These are phyloP conservation scores for Saussurea involucrata DNA, from an alignment of 129 eudicot species.

Conservation along the genomic window DNA sequence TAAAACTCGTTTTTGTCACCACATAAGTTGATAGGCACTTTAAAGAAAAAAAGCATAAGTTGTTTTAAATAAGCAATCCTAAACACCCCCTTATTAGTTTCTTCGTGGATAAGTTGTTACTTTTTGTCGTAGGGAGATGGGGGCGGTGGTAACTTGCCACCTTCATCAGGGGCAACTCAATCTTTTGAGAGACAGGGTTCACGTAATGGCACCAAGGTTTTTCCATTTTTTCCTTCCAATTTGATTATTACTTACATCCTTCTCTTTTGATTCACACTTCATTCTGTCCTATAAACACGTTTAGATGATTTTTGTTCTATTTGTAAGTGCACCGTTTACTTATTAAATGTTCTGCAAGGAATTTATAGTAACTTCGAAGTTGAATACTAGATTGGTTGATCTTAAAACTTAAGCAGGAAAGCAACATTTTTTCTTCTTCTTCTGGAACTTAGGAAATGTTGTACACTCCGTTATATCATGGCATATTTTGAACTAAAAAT, in stretches of 20 bases:
- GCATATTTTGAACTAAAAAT: not conserved
- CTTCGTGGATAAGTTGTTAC: not conserved
- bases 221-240: not conserved
- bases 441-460: not conserved
- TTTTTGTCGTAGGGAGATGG: conserved; percentile 32
- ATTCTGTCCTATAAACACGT: not conserved
- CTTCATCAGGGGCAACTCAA: conserved; percentile 28
- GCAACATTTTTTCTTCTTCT: not conserved
- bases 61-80: too few species aligned
- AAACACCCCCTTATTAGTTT: too few species aligned
- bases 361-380: not conserved
- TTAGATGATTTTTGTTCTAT: not conserved
- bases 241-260: not conserved
- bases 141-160: conserved; percentile 33
- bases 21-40: too few species aligned
- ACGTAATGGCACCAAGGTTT: conserved; percentile 49
- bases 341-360: not conserved
- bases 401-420: not conserved
- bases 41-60: too few species aligned
- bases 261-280: not conserved
- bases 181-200: conserved; percentile 31
- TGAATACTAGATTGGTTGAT: not conserved
- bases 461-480: not conserved
- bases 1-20: too few species aligned
- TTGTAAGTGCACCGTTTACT: not conserved